Percentiles rank a stretch among this genome's conserved stretches.
Conservation (phyloP, 2,329 filamentous ascomycete species). For the Sclerotinia spermophila region DNA sequence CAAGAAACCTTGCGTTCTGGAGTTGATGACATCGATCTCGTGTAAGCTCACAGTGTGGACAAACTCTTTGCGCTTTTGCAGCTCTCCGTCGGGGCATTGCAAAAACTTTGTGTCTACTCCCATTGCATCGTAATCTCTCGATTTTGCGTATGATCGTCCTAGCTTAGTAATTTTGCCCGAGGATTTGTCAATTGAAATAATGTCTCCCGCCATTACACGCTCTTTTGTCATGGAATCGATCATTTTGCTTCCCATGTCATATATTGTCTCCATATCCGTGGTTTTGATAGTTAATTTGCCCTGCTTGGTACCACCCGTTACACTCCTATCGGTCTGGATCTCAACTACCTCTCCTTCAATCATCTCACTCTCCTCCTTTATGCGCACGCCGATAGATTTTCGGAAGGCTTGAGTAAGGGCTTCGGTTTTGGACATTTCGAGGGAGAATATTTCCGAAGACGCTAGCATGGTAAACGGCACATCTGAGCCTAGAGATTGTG, state of each 20-base stretch:
- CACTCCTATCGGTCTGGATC: conserved; percentile 95
- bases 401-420: conserved; percentile 97
- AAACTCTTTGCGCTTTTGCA: conserved; percentile 95
- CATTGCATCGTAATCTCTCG: conserved; percentile 98
- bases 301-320: conserved; percentile 95
- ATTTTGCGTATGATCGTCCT: conserved; percentile 88
- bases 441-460: conserved; percentile 94
- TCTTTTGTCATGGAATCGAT: conserved; percentile 99
- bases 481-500: conserved; percentile 88
- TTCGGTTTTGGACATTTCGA: conserved; percentile 99
- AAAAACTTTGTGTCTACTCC: conserved; percentile 97
- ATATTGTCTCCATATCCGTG: conserved; percentile 99
- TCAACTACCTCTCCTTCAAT: conserved; percentile 99
- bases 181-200: conserved; percentile 97
- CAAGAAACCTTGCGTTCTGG: conserved; percentile 94
- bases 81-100: conserved; percentile 93
- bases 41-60: conserved; percentile 95
- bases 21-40: conserved; percentile 99
- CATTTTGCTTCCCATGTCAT: conserved; percentile 99
- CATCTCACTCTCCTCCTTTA: conserved; percentile 98
- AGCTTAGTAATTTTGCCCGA: conserved; percentile 98
- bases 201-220: conserved; percentile 96
- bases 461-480: conserved; percentile 96
- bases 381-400: conserved; percentile 95
- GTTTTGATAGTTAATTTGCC: conserved; percentile 99